phyloP scores from a whole-genome alignment of 495 filamentous ascomycete genomes.

The Penicillium canescens region DNA sequence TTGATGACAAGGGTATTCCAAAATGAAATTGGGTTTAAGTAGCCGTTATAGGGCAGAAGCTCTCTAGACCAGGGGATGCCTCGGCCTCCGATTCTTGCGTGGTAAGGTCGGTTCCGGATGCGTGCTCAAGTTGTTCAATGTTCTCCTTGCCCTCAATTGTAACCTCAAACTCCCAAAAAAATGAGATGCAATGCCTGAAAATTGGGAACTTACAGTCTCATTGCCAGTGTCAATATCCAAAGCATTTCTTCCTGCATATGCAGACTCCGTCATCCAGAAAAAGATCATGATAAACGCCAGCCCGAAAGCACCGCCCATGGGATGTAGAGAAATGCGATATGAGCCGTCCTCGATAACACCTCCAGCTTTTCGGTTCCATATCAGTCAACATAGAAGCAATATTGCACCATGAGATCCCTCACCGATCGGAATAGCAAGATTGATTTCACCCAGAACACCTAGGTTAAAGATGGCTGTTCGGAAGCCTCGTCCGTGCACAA shows the following conservation, averaged over 20 bases:
- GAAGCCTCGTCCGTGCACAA: slow-evolving; percentile 65
- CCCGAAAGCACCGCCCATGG: slow-evolving; percentile 43
- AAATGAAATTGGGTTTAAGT: slow-evolving; percentile 35
- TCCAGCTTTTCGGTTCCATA: slow-evolving; percentile 20
- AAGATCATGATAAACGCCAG: slow-evolving; percentile 36
- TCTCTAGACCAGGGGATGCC: slow-evolving; percentile 26
- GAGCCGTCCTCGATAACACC: slow-evolving; percentile 34
- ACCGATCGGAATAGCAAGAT: slow-evolving; percentile 43
- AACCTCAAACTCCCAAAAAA: not conserved
- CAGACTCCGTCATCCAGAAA: slow-evolving; percentile 47
- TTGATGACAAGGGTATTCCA: slow-evolving; percentile 35
- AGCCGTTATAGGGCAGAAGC: slow-evolving; percentile 39
- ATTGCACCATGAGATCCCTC: not conserved
- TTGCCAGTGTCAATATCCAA: slow-evolving; percentile 41
- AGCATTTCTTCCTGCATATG: slow-evolving; percentile 29
- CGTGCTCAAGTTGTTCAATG: slow-evolving; percentile 30
- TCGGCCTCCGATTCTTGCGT: not conserved
- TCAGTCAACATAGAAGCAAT: not conserved
- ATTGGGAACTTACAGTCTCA: slow-evolving; percentile 8
- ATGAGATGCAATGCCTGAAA: not conserved
- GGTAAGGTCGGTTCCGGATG: not conserved
- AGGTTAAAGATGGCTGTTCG: slow-evolving; percentile 67
- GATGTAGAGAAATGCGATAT: slow-evolving; percentile 32
- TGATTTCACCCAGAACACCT: slow-evolving; percentile 52
- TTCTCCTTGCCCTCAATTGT: slow-evolving; percentile 21